Evolutionary conservation across 2,329 filamentous ascomycete genomes (phyloP), one percentile per base, ranked within the genome.

Genomic region (Lachnellula suecica): DNA sequence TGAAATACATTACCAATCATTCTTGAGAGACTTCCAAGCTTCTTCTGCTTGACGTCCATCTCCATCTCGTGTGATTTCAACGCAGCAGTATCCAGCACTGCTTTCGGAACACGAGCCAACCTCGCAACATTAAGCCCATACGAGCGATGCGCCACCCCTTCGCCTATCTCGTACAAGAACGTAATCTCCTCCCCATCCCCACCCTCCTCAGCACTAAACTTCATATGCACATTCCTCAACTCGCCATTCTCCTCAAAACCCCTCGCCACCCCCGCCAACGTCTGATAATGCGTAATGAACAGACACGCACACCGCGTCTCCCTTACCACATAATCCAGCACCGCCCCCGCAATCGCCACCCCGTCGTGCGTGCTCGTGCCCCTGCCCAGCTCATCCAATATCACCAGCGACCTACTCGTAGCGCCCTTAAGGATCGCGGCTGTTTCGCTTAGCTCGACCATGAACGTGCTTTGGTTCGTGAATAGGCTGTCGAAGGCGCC

Each of bases 281-380:
- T 87, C 72, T 99, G 94, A 70, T 99, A 99, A 72, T 99, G 94
- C 3, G 94, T 99, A 69, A 99, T 96, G 75, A 99, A 99, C 38
- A 99, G 78, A 5, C 91, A 96, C 43, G 97, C 77, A 56, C 90
- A 90, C 48, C 80, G 78, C 1, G 86, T 80, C 15, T 91, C 81
- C 22, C 84, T 79, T 23, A 95, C 87, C 56, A 97, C 82, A 65
- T 95, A 86, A 53, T 93, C 84, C 5, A 99, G 78, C 4, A 99
- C 94, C 22, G 91, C 89, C 63, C 96, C 88, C 1, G 94, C 94
- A 63, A 99, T 97, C 51, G 94, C 94, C 4, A 96, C 91, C 49
- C 94, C 94, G 69, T 99, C 94, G 68, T 97, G 91, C 9, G 94
- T 99, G 61, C 85, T 91, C 0, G 94, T 99, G 47, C 94, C 94